A percentile compares a stretch with the other conserved stretches of the same genome.
phyloP scores from a whole-genome alignment of 257 asterid species.

The Solanum etuberosum region DNA sequence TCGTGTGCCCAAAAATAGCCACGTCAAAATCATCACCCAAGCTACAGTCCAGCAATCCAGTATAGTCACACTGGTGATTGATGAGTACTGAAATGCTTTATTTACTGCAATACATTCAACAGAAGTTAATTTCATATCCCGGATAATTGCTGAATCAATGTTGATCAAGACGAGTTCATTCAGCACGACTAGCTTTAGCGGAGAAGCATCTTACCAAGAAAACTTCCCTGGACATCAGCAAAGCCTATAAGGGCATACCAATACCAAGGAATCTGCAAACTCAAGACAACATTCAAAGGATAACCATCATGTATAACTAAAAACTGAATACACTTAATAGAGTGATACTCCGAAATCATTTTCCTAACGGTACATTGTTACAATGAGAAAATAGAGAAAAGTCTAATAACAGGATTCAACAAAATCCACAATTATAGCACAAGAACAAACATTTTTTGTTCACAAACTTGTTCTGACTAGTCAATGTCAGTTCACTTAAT shows the following conservation, averaged over 20 bases:
- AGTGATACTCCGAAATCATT: neutral
- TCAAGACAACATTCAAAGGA: neutral
- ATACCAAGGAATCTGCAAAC: conserved; percentile 64
- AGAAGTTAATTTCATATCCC: neutral
- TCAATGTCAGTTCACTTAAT: neutral
- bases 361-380: neutral
- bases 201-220: conserved; percentile 36
- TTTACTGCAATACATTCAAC: conserved; percentile 31
- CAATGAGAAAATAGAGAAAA: neutral
- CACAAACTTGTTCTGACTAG: neutral
- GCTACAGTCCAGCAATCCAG: conserved; percentile 69
- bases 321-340: neutral
- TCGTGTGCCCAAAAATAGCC: conserved; percentile 49
- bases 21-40: conserved; percentile 60
- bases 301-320: neutral
- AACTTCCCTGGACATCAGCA: conserved; percentile 66
- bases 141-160: neutral
- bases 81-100: conserved; percentile 64
- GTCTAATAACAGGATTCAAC: neutral
- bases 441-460: neutral
- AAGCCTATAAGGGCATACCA: conserved; percentile 61
- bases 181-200: neutral
- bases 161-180: neutral
- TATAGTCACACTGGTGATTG: conserved; percentile 68
- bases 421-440: neutral